Base-by-base conservation (phyloP, 1,284 basidiomycete species). In the Caloboletus firmus region DNA sequence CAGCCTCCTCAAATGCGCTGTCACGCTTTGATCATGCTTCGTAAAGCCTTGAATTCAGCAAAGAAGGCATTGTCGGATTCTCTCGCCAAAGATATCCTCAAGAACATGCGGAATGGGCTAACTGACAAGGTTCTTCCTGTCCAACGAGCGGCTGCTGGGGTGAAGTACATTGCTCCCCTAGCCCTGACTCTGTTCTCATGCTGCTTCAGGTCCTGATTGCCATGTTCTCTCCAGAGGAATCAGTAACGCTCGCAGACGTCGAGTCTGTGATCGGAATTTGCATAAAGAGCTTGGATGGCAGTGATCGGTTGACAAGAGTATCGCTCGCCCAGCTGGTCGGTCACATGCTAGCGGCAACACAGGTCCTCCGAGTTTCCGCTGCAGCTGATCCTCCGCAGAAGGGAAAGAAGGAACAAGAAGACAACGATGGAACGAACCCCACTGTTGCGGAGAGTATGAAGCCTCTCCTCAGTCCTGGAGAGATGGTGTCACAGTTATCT, bases 61-160 rank as follows among this genome's bases (percentile, higher is more conserved):
- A 93, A 89, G 53, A 86, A 88, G 54, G 92, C 93, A 0, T 78
- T 98, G 1, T 84, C 90, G 2, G 95, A 99, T 59, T 76, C 84
- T 17, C 75, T 84, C 1, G 74, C 82, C 54, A 95, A 87, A 69
- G 97, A 99, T 61, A 80, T 96, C 41, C 66, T 93, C 54, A 98
- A 97, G 71, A 83, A 91, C 56, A 87, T 93, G 73, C 86, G 83
- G 61, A 76, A 80, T 31, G 84, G 82, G 0, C 76, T 99, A 2
- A 78, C 79, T 2, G 96, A 99, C 71, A 94, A 93, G 72, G 87
- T 89, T 7, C 78, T 94, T 9, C 83, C 93, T 3, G 81, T 99
- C 13, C 93, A 98, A 66, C 84, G 95, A 28, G 93, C 84, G 5
- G 87, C 87, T 17, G 84, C 93, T 28, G 87, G 91, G 62, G 91